Base-by-base conservation (phyloP, 2,329 filamentous ascomycete genomes). In the Sclerotinia sclerotiorum region DNA sequence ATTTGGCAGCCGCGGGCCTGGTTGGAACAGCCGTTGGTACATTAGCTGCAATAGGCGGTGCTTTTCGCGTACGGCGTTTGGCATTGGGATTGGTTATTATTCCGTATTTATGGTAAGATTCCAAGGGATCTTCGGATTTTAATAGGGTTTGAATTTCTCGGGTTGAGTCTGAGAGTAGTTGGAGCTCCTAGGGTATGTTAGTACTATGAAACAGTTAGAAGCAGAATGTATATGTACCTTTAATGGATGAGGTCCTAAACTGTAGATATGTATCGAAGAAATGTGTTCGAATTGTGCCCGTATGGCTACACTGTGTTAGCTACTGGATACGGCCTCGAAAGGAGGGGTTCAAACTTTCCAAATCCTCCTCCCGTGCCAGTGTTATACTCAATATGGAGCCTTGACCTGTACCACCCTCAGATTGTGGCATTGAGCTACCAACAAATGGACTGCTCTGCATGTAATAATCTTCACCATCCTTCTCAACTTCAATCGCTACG, bases 211-310 rank as follows among this genome's bases (percentile, higher is more conserved):
- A 39, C 55, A 19, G 2, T 48, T 27, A 24, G n/a, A 13, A 24
- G 55, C 7, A 5, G 29, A 24, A 13, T 5, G 5, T 39, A 46
- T 73, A 49, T 72, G 65, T 79, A 87, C 89, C 78, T 89, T 90
- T 21, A 93, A 82, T 0, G 88, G 85, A 49, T 87, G 85, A 1
- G 91, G 85, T 54, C 91, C 88, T 24, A 98, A 77, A 75, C 93
- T 97, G 81, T 98, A 98, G 55, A 98, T 81, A 74, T 97, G 93
- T 69, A 97, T 89, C 0, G 92, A 91, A 0, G 84, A 84, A 66
- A 97, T 87, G n/a, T 87, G 82, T 61, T 90, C 84, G 72, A 94
- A 96, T 21, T 86, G 84, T 19, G 83, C 81, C 68, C 93, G 87
- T 0, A 86, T 82, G 72, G 86, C 91, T 94, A 72, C 2, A 52